These are phyloP conservation scores for Mrakia hoshinonis DNA, from an alignment of 768 basidiomycete species.

Conservation along the genomic window DNA sequence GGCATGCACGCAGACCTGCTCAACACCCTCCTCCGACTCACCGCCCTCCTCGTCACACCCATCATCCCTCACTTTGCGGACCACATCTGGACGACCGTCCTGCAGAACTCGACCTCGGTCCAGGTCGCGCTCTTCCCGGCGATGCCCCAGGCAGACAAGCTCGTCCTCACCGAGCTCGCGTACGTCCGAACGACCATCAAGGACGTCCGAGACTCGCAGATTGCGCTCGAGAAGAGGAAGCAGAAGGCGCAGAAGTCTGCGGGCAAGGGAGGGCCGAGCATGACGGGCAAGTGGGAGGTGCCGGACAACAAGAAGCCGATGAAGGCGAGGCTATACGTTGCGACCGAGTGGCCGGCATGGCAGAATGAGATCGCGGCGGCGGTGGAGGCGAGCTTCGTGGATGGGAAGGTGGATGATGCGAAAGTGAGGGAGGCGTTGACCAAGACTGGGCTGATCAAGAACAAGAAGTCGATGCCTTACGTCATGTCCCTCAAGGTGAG, in stretches of 20 bases:
- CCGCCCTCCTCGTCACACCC: conserved; percentile 72
- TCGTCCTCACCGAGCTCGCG: conserved; percentile 59
- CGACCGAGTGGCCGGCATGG: conserved; percentile 86
- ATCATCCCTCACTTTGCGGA: conserved; percentile 91
- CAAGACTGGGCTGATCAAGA: conserved; percentile 75
- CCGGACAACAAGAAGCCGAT: conserved; percentile 67
- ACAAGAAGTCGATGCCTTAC: conserved; percentile 93
- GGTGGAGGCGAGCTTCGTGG: conserved; percentile 59
- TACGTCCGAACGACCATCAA: conserved; percentile 92
- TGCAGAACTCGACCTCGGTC: conserved; percentile 64
- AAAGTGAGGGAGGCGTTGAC: conserved; percentile 62
- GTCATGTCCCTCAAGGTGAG: conserved; percentile 83
- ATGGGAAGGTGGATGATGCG: conserved; percentile 65
- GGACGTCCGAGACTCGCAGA: conserved; percentile 80
- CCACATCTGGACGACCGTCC: conserved; percentile 70
- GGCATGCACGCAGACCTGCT: conserved; percentile 90
- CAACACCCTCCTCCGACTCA: conserved; percentile 68
- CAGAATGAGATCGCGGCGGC: conserved; percentile 68
- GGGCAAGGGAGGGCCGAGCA: conserved; percentile 48
- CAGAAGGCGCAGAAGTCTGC: conserved; percentile 54
- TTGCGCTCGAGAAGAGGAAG: conserved; percentile 65
- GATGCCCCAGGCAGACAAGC: conserved; percentile 54
- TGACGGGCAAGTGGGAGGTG: neutral
- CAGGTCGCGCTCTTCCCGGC: conserved; percentile 80
- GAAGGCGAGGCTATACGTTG: conserved; percentile 79